phyloP scores from a whole-genome alignment of 2,329 filamentous ascomycete genomes.

The Didymella sp. region DNA sequence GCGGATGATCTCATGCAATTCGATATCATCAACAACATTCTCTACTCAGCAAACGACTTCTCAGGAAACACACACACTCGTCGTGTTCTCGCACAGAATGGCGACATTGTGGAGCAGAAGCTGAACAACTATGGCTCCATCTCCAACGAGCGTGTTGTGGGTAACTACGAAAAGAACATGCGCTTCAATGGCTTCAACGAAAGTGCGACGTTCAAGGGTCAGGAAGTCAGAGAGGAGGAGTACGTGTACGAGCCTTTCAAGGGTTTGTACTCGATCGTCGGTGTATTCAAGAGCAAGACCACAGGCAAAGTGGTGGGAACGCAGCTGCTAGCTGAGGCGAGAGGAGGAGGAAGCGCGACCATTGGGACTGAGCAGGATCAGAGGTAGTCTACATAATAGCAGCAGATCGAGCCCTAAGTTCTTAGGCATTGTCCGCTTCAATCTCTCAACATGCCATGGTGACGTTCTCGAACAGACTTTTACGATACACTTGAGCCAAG shows the following conservation, averaged over 20 bases:
- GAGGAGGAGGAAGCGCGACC: slow-evolving; percentile 61
- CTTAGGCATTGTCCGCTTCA: background rate
- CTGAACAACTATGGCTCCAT: slow-evolving; percentile 63
- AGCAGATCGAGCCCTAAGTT: background rate
- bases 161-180: slow-evolving; percentile 61
- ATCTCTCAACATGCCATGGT: too few relatives aligned
- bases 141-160: slow-evolving; percentile 54
- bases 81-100: slow-evolving; percentile 63
- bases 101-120: slow-evolving; percentile 61
- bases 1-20: slow-evolving; percentile 49
- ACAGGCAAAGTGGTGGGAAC: slow-evolving; percentile 59
- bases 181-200: slow-evolving; percentile 61
- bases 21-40: slow-evolving; percentile 63
- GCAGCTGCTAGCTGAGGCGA: slow-evolving; percentile 60
- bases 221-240: slow-evolving; percentile 59
- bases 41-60: slow-evolving; percentile 68
- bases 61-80: slow-evolving; percentile 61
- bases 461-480: too few relatives aligned
- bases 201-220: slow-evolving; percentile 50
- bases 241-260: slow-evolving; percentile 62
- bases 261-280: slow-evolving; percentile 55
- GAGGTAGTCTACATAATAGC: background rate
- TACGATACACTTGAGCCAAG: too few relatives aligned
- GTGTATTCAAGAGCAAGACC: slow-evolving; percentile 59
- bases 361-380: slow-evolving; percentile 48